These are phyloP conservation scores for Mycena sp. DNA, from an alignment of 1,284 basidiomycete genomes.

Conservation along the genomic window DNA sequence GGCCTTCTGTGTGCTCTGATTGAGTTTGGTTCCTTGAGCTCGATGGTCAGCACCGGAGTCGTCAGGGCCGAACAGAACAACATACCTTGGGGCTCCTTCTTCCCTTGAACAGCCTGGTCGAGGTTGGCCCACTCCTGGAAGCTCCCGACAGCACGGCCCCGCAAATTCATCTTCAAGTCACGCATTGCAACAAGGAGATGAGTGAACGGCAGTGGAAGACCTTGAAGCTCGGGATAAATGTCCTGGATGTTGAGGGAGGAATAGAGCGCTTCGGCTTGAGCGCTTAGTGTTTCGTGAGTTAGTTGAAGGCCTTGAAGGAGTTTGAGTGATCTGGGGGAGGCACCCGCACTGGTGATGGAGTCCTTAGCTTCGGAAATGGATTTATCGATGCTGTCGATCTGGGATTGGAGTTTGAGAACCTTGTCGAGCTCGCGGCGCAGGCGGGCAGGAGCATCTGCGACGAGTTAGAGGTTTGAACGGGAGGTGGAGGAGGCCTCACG, in stretches of 20 bases:
- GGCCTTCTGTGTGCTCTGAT: slow-evolving; percentile 49
- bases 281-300: slow-evolving; percentile 37
- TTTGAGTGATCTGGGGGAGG: slow-evolving; percentile 17
- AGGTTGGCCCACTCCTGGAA: slow-evolving; percentile 54
- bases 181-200: slow-evolving; percentile 45
- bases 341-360: slow-evolving; percentile 25
- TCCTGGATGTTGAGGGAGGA: slow-evolving; percentile 48
- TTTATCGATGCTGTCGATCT: slow-evolving; percentile 45
- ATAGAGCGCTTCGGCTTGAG: slow-evolving; percentile 46
- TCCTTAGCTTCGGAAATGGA: slow-evolving; percentile 35
- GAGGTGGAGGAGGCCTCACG: neutral
- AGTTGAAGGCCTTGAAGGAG: slow-evolving; percentile 38
- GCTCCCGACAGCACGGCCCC: slow-evolving; percentile 47
- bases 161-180: slow-evolving; percentile 53
- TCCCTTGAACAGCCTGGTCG: slow-evolving; percentile 47
- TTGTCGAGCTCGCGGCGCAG: slow-evolving; percentile 49
- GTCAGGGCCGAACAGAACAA: neutral
- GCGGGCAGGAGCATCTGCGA: neutral
- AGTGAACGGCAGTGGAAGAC: slow-evolving; percentile 47
- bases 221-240: slow-evolving; percentile 46
- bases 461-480: slow-evolving; percentile 26
- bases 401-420: slow-evolving; percentile 47
- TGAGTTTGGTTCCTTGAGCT: slow-evolving; percentile 49
- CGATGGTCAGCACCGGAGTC: neutral
- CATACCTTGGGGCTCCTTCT: slow-evolving; percentile 45